Evolutionary conservation across 331 rosid genomes (phyloP).

Genomic region (Phaseolus coccineus): DNA sequence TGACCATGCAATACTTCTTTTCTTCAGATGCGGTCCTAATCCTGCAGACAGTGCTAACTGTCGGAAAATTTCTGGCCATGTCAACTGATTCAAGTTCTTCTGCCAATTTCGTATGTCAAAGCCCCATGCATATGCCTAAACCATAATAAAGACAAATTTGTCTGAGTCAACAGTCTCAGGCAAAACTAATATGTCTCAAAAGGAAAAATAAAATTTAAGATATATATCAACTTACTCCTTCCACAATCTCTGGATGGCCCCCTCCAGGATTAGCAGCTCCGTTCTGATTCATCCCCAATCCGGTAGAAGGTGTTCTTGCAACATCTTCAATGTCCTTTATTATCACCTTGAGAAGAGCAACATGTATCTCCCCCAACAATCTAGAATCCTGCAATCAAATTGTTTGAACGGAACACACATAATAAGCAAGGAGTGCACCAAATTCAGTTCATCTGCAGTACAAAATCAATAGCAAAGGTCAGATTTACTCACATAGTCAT

Average conservation of each 20-base stretch:
- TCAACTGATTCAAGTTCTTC: constrained; percentile 84
- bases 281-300: constrained; percentile 85
- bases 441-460: constrained; percentile 18
- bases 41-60: constrained; percentile 95
- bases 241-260: constrained; percentile 98
- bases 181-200: constrained; percentile 40
- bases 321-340: constrained; percentile 99
- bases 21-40: constrained; percentile 89
- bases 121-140: constrained; percentile 97
- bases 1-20: constrained; percentile 76
- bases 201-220: constrained; percentile 14
- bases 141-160: constrained; percentile 41
- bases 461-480: constrained; percentile 44
- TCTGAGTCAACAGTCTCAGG: constrained; percentile 28
- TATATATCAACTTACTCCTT: constrained; percentile 73
- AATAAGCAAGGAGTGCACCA: constrained; percentile 1
- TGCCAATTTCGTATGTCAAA: constrained; percentile 98
- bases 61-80: constrained; percentile 96
- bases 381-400: constrained; percentile 86
- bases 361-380: constrained; percentile 94
- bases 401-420: constrained; percentile 39
- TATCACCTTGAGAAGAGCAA: constrained; percentile 80
- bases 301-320: constrained; percentile 93
- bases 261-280: constrained; percentile 97
- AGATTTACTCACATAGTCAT: constrained; percentile 81